Conservation (phyloP, 192 early-diverging fungal genomes). For the Backusella westeae region DNA sequence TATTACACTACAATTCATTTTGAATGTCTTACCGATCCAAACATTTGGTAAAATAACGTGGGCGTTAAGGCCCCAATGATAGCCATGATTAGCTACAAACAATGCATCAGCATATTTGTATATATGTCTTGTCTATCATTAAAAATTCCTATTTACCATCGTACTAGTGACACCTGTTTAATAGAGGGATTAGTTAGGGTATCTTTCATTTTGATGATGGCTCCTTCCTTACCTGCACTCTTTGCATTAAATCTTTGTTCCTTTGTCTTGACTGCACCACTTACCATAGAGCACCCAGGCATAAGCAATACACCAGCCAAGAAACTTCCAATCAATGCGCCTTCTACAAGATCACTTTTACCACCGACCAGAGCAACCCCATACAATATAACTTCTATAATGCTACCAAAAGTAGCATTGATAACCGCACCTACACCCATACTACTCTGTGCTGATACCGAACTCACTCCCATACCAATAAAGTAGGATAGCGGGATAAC, state of each 20-base stretch:
- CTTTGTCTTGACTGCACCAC: conserved; percentile 85
- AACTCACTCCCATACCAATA: conserved; percentile 96
- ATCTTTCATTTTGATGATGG: not conserved
- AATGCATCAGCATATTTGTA: not conserved
- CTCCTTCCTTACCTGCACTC: conserved; percentile 61
- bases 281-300: conserved; percentile 94
- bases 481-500: conserved; percentile 94
- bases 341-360: conserved; percentile 85
- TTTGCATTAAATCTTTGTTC: conserved; percentile 96
- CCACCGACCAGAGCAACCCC: conserved; percentile 85
- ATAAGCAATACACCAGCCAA: conserved; percentile 86
- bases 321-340: conserved; percentile 89
- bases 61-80: conserved; percentile 92
- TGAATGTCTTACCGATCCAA: conserved; percentile 58
- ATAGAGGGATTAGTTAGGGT: not conserved
- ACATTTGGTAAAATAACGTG: conserved; percentile 91
- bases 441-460: conserved; percentile 92
- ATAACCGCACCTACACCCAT: conserved; percentile 92
- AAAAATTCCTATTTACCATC: conserved; percentile 39
- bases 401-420: conserved; percentile 97
- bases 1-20: not conserved
- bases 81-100: conserved; percentile 75
- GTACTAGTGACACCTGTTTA: conserved; percentile 84
- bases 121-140: not conserved
- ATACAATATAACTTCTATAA: conserved; percentile 96